phyloP scores from a whole-genome alignment of 2,329 filamentous ascomycete genomes.

The Cyphellophora attinorum region DNA sequence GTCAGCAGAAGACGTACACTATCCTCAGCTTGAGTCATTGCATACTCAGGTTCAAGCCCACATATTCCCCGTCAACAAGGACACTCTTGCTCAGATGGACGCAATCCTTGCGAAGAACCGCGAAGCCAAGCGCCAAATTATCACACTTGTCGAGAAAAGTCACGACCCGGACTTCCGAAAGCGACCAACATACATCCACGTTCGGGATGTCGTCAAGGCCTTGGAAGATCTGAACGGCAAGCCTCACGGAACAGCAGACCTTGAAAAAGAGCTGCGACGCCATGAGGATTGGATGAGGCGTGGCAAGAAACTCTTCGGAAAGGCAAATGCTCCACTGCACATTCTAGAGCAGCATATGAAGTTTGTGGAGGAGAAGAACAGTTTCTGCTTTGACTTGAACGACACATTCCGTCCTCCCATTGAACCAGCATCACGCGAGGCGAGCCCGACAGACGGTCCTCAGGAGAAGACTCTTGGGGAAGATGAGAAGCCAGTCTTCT shows the following conservation, averaged over 20 bases:
- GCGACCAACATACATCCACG: constrained; percentile 78
- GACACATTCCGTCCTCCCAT: constrained; percentile 85
- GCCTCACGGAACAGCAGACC: constrained; percentile 77
- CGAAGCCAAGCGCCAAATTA: constrained; percentile 81
- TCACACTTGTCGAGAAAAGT: constrained; percentile 69
- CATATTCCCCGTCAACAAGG: constrained; percentile 64
- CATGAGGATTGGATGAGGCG: constrained; percentile 99
- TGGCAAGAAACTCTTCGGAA: constrained; percentile 95
- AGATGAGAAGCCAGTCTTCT: constrained; percentile 72
- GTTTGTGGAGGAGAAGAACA: constrained; percentile 80
- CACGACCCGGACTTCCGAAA: constrained; percentile 65
- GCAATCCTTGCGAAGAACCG: constrained; percentile 91
- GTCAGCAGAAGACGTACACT: constrained; percentile 82
- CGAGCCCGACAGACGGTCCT: constrained; percentile 48
- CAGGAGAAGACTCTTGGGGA: constrained; percentile 45
- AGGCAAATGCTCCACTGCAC: constrained; percentile 92
- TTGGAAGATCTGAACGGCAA: constrained; percentile 87
- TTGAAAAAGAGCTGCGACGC: constrained; percentile 87
- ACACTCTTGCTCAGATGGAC: constrained; percentile 75
- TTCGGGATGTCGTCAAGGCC: constrained; percentile 80
- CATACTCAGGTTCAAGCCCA: constrained; percentile 62
- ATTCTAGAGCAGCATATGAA: constrained; percentile 93
- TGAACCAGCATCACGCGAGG: constrained; percentile 82
- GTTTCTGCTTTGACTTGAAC: constrained; percentile 80
- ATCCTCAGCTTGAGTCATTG: constrained; percentile 85